Percentiles rank a stretch among this genome's conserved stretches.
phyloP scores from a whole-genome alignment of 1,139 yeast species.

The Kodamaea plutei region DNA sequence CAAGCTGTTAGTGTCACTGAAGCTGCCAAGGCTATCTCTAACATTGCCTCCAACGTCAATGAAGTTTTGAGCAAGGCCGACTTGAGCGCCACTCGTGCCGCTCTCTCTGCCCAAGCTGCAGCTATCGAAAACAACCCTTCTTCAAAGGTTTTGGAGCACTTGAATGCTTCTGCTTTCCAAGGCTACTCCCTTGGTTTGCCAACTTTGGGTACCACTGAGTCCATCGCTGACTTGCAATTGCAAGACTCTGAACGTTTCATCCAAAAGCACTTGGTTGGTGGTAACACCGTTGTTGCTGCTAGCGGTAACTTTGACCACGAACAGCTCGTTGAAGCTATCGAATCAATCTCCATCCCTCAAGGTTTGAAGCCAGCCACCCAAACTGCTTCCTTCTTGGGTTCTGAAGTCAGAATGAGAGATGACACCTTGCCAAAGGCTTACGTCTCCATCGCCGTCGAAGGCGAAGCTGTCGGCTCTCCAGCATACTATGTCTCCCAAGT shows the following conservation, averaged over 20 bases:
- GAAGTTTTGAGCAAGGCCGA: conserved; percentile 32
- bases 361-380: conserved; percentile 54
- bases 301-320: conserved; percentile 72
- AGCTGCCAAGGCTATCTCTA: conserved; percentile 39
- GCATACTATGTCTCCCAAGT: conserved; percentile 68
- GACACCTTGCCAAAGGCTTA: conserved; percentile 80
- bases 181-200: conserved; percentile 78
- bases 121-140: conserved; percentile 45
- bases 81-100: conserved; percentile 31
- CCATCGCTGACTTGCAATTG: conserved; percentile 52
- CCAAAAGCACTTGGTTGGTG: conserved; percentile 52
- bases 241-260: conserved; percentile 57
- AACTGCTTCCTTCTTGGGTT: conserved; percentile 69
- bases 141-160: conserved; percentile 61
- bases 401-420: conserved; percentile 83
- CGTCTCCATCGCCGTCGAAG: conserved; percentile 68
- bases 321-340: conserved; percentile 60
- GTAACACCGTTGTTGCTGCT: conserved; percentile 67
- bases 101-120: conserved; percentile 36
- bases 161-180: conserved; percentile 79
- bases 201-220: conserved; percentile 64
- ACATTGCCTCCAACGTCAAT: conserved; percentile 33
- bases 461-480: conserved; percentile 61
- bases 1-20: conserved; percentile 42
- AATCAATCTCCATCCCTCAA: conserved; percentile 40